A percentile compares a stretch with the other conserved stretches of the same genome.
These are phyloP conservation scores for Choanephora cucurbitarum DNA, from an alignment of 371 early-diverging fungal genomes.

Conservation along the genomic window DNA sequence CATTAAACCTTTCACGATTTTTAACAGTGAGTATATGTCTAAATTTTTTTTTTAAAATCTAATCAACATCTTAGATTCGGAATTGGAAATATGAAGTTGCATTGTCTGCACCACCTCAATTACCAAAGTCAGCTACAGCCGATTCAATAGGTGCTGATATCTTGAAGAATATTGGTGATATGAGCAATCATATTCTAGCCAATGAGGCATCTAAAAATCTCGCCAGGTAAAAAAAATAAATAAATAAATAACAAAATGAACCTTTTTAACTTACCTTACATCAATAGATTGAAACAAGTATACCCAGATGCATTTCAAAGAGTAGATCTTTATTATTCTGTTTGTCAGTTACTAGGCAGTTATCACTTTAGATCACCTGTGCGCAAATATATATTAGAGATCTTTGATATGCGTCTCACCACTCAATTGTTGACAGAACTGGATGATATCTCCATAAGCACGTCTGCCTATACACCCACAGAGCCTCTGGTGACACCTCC, in stretches of 20 bases:
- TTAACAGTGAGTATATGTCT: constrained; percentile 51
- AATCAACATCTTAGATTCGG: constrained; percentile 59
- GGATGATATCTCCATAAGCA: constrained; percentile 24
- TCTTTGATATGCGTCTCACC: constrained; percentile 74
- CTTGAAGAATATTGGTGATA: constrained; percentile 73
- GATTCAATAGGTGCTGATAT: constrained; percentile 68
- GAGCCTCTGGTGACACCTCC: not conserved
- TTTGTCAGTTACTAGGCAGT: constrained; percentile 60
- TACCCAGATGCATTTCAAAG: constrained; percentile 65
- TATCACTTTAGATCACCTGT: constrained; percentile 79
- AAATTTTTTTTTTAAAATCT: not conserved
- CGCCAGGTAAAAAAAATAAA: constrained; percentile 47
- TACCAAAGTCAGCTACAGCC: constrained; percentile 41
- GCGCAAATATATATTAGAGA: constrained; percentile 76
- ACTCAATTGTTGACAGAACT: constrained; percentile 36
- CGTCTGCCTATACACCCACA: constrained; percentile 9
- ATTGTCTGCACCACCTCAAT: constrained; percentile 47
- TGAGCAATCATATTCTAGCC: constrained; percentile 87
- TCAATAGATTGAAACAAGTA: constrained; percentile 34
- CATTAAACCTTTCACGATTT: constrained; percentile 60
- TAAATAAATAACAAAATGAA: not conserved
- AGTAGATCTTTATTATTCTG: constrained; percentile 63
- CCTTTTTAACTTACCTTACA: not conserved
- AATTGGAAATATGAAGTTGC: constrained; percentile 60
- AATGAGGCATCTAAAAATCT: constrained; percentile 75